These are phyloP conservation scores for Chalaropsis ovoidea DNA, from an alignment of 2,329 filamentous ascomycete genomes.

Conservation along the genomic window DNA sequence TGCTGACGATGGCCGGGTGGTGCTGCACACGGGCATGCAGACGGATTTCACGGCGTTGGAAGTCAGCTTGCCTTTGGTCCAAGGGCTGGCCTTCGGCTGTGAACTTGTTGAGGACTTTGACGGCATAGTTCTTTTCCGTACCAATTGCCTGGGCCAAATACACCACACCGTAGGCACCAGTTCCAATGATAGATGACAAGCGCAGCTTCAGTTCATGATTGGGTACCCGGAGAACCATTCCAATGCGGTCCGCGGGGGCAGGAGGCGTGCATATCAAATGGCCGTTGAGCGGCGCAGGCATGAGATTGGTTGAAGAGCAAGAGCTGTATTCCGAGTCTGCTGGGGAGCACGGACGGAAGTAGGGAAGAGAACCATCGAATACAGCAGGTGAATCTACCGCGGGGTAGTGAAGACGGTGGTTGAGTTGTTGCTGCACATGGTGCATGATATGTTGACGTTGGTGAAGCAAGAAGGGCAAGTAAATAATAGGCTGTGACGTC, in stretches of 20 bases:
- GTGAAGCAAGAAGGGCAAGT: not conserved
- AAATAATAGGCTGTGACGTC: not conserved
- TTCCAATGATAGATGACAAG: constrained; percentile 58
- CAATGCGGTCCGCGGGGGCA: not conserved
- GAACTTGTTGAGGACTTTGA: constrained; percentile 92
- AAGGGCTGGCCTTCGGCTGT: constrained; percentile 60
- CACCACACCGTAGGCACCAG: constrained; percentile 92
- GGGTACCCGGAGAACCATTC: not conserved
- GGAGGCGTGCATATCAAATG: not conserved
- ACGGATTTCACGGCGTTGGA: constrained; percentile 86
- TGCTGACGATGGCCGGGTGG: constrained; percentile 85
- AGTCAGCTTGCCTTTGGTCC: constrained; percentile 75
- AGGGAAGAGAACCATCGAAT: not conserved
- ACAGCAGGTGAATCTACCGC: constrained; percentile 2
- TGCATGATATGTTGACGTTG: constrained; percentile 42
- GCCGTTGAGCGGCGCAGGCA: not conserved
- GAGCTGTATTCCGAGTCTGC: not conserved
- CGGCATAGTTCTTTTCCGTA: constrained; percentile 74
- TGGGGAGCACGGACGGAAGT: not conserved
- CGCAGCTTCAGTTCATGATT: constrained; percentile 67
- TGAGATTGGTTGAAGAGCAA: not conserved
- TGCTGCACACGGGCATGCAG: constrained; percentile 81
- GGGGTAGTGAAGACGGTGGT: not conserved
- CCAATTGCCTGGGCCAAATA: constrained; percentile 80
- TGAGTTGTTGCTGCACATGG: constrained; percentile 34